A percentile compares a stretch with the other conserved stretches of the same genome.
phyloP scores from a whole-genome alignment of 108 stramenopile species.

The Cylindrotheca closterium region DNA sequence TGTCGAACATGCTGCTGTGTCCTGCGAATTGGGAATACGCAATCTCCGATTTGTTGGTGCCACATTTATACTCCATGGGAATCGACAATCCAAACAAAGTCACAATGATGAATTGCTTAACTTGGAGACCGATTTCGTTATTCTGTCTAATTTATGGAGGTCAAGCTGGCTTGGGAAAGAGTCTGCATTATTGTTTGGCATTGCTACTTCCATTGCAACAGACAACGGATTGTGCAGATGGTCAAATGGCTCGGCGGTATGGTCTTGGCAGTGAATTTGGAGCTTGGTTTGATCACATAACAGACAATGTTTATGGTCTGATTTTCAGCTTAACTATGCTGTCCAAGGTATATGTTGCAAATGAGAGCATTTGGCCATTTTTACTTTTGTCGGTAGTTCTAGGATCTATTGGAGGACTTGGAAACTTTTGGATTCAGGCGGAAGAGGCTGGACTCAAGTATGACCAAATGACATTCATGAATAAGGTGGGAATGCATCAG shows the following conservation, averaged over 20 bases:
- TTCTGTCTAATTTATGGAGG: background rate
- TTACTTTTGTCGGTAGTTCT: background rate
- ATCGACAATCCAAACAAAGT: background rate
- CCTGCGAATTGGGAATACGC: background rate
- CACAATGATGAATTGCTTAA: background rate
- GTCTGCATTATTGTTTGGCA: background rate
- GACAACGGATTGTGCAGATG: background rate
- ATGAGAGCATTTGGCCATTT: background rate
- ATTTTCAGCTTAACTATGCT: background rate
- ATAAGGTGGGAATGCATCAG: background rate
- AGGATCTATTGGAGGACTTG: background rate
- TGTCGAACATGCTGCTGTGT: background rate
- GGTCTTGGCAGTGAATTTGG: background rate
- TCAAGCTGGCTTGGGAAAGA: too few species aligned
- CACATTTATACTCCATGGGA: background rate
- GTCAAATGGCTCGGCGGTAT: background rate
- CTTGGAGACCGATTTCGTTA: background rate
- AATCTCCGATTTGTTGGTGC: background rate
- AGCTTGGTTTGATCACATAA: background rate
- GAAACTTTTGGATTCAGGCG: constrained; percentile 1
- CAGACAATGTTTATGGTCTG: background rate
- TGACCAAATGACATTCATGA: background rate
- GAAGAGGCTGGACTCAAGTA: background rate
- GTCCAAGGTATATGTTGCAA: background rate
- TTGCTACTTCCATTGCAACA: background rate